phyloP scores from a whole-genome alignment of 108 stramenopile genomes.

The Skeletonema grethae region DNA sequence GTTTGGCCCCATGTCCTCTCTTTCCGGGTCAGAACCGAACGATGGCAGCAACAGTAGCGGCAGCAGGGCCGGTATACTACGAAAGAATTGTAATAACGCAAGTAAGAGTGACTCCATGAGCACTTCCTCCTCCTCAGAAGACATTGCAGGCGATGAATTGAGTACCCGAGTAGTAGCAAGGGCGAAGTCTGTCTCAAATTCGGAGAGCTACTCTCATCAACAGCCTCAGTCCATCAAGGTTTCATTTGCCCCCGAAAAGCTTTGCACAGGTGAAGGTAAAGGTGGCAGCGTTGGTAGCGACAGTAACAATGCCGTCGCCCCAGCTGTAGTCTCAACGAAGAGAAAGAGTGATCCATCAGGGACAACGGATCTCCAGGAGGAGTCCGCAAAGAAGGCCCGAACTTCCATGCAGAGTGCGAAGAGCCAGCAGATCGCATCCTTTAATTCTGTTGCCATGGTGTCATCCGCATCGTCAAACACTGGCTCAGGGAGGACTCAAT shows the following conservation, averaged over 20 bases:
- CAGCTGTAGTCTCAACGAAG: slow-evolving; percentile 1
- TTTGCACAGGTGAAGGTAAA: background rate
- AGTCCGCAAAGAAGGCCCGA: background rate
- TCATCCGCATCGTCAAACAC: slow-evolving; percentile 20
- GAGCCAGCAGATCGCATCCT: background rate
- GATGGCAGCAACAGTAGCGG: slow-evolving; percentile 12
- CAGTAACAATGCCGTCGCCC: slow-evolving; percentile 9
- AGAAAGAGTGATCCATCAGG: slow-evolving; percentile 2
- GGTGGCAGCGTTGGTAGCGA: background rate
- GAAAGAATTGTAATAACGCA: slow-evolving; percentile 12
- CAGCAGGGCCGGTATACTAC: slow-evolving; percentile 11
- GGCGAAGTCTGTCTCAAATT: slow-evolving; percentile 19
- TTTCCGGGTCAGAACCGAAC: slow-evolving; percentile 27
- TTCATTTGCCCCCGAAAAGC: slow-evolving; percentile 1
- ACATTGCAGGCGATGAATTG: slow-evolving; percentile 22
- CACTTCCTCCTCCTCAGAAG: slow-evolving; percentile 20
- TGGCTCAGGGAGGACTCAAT: slow-evolving; percentile 11
- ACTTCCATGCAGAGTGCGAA: slow-evolving; percentile 2
- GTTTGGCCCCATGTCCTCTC: slow-evolving; percentile 24
- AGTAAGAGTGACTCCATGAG: slow-evolving; percentile 9
- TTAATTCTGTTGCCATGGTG: slow-evolving; percentile 10
- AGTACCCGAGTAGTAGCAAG: slow-evolving; percentile 25
- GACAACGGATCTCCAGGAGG: background rate
- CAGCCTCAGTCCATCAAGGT: slow-evolving; percentile 6
- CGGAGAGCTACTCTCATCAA: slow-evolving; percentile 1